Evolutionary conservation across 2,329 filamentous ascomycete genomes (phyloP).

Genomic region (Monilinia laxa): DNA sequence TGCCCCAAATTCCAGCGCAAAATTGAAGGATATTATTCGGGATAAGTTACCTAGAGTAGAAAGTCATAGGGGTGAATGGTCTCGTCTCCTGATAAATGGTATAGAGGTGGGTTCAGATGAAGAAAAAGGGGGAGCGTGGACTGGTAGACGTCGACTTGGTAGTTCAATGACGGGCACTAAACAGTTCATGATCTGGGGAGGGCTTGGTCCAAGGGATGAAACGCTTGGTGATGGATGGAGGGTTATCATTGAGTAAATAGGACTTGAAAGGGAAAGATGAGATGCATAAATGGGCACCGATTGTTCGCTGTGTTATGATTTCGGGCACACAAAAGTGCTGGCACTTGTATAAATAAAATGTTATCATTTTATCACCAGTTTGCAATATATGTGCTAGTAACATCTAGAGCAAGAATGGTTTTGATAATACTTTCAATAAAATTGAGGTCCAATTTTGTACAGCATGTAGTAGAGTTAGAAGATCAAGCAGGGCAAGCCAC

Average conservation of each 20-base stretch:
- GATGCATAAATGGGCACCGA: background rate
- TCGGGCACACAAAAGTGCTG: background rate
- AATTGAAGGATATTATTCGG: conserved; percentile 7
- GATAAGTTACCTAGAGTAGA: conserved; percentile 8
- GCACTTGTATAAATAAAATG: too few species aligned
- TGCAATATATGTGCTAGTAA: background rate
- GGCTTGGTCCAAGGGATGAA: background rate
- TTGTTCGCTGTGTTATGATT: background rate
- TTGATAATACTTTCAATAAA: too few species aligned
- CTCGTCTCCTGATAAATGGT: conserved; percentile 10
- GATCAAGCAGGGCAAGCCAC: too few species aligned
- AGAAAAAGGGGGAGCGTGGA: conserved; percentile 15
- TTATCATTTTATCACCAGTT: background rate
- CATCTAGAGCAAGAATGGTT: too few species aligned
- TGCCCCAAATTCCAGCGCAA: background rate
- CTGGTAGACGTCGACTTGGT: conserved; percentile 12
- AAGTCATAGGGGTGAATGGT: conserved; percentile 13
- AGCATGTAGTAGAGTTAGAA: too few species aligned
- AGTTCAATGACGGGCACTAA: conserved; percentile 19
- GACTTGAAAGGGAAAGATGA: background rate
- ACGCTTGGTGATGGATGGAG: conserved; percentile 18
- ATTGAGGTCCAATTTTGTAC: too few species aligned
- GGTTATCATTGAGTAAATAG: conserved; percentile 10
- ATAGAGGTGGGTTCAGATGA: conserved; percentile 14
- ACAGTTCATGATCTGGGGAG: conserved; percentile 21